phyloP scores from a whole-genome alignment of 2,329 filamentous ascomycete genomes.

The Xylaria digitata region DNA sequence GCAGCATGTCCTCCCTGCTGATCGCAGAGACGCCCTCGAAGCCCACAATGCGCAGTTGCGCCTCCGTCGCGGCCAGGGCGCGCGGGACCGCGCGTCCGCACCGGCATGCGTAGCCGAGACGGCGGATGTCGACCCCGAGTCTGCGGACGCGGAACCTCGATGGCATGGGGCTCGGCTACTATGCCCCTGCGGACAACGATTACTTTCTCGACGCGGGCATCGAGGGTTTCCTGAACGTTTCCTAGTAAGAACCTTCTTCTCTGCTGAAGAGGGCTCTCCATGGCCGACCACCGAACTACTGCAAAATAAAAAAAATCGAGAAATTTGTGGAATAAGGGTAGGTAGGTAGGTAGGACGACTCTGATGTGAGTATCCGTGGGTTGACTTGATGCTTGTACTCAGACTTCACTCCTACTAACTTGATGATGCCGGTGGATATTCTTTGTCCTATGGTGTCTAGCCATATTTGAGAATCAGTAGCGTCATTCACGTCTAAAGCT shows the following conservation, averaged over 20 bases:
- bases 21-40: background rate
- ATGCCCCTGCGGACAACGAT: background rate
- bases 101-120: background rate
- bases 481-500: too few relatives aligned
- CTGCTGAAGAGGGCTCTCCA: background rate
- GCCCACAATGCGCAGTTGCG: background rate
- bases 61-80: background rate
- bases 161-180: background rate
- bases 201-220: background rate
- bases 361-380: background rate
- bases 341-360: background rate
- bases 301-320: background rate
- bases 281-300: background rate
- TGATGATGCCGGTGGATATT: background rate
- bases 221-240: background rate
- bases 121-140: constrained; percentile 9
- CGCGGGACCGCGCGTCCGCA: background rate
- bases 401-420: background rate
- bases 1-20: background rate
- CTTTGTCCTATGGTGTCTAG: background rate
- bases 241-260: background rate
- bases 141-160: background rate
- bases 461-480: background rate
- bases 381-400: background rate
- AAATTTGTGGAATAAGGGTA: too few relatives aligned